Evolutionary conservation across 2,329 filamentous ascomycete genomes (phyloP).

Genomic region (Coniochaeta ligniaria): DNA sequence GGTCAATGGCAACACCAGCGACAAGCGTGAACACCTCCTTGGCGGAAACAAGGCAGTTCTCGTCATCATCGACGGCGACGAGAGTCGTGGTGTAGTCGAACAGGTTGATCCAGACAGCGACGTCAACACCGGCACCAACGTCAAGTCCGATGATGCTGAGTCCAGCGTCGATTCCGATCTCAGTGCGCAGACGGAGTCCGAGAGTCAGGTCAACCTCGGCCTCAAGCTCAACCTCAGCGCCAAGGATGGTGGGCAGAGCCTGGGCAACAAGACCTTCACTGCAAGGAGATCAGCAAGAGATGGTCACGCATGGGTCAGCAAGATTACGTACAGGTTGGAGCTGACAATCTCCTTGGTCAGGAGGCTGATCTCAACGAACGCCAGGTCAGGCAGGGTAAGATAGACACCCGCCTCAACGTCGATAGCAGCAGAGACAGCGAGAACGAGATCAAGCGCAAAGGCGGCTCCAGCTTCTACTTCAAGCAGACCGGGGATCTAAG

Average conservation of each 20-base stretch:
- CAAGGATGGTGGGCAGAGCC: slow-evolving; percentile 14
- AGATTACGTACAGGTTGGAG: slow-evolving; percentile 9
- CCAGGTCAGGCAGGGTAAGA: slow-evolving; percentile 16
- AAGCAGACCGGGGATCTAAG: slow-evolving; percentile 15
- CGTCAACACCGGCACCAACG: slow-evolving; percentile 17
- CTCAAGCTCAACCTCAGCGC: slow-evolving; percentile 14
- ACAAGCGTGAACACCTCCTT: slow-evolving; percentile 15
- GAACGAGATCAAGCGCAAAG: slow-evolving; percentile 19
- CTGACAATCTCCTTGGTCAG: slow-evolving; percentile 15
- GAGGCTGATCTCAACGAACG: slow-evolving; percentile 18
- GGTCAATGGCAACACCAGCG: slow-evolving; percentile 16
- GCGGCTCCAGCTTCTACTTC: slow-evolving; percentile 15
- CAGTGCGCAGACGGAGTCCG: slow-evolving; percentile 19
- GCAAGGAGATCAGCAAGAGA: neutral
- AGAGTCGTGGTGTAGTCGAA: slow-evolving; percentile 21
- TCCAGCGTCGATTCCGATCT: slow-evolving; percentile 14
- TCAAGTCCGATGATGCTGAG: slow-evolving; percentile 16
- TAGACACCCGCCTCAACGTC: slow-evolving; percentile 18
- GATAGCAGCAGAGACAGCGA: slow-evolving; percentile 17
- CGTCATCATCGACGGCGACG: slow-evolving; percentile 4
- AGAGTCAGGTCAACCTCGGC: slow-evolving; percentile 16
- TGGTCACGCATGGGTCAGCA: neutral
- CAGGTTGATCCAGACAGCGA: slow-evolving; percentile 21
- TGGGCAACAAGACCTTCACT: slow-evolving; percentile 14
- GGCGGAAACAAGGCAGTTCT: slow-evolving; percentile 9